These are phyloP conservation scores for Alliaria petiolata DNA, from an alignment of 345 rosid genomes.

Conservation along the genomic window DNA sequence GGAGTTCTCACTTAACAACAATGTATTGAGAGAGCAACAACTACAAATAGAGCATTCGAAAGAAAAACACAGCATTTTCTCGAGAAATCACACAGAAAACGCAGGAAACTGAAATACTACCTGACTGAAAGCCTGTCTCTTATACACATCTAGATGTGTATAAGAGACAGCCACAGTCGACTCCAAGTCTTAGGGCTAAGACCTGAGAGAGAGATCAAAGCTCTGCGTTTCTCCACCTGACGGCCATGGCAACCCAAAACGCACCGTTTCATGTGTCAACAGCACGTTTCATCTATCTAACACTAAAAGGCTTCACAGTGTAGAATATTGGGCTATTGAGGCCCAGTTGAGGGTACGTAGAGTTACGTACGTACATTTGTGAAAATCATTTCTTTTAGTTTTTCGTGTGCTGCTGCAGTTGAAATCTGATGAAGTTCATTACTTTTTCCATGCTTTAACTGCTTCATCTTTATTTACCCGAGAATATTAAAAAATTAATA, in stretches of 20 bases:
- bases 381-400: too few species aligned
- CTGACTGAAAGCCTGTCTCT: too few species aligned
- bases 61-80: neutral
- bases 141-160: too few species aligned
- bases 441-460: too few species aligned
- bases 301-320: neutral
- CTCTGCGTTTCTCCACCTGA: slow-evolving; percentile 16
- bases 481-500: too few species aligned
- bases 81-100: neutral
- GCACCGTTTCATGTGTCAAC: neutral
- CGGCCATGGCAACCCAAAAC: neutral
- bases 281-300: neutral
- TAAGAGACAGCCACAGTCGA: slow-evolving; percentile 21
- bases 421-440: too few species aligned
- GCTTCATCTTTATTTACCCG: too few species aligned
- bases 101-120: neutral
- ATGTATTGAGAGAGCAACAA: neutral
- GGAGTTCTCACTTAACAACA: neutral
- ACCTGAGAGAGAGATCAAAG: neutral
- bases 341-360: too few species aligned
- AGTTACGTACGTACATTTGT: too few species aligned
- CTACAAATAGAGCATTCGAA: neutral
- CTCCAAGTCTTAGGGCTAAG: slow-evolving; percentile 13
- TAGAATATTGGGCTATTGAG: too few species aligned
- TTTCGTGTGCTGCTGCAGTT: too few species aligned